phyloP scores from a whole-genome alignment of 2,329 filamentous ascomycete genomes.

The Botrytis medusae region DNA sequence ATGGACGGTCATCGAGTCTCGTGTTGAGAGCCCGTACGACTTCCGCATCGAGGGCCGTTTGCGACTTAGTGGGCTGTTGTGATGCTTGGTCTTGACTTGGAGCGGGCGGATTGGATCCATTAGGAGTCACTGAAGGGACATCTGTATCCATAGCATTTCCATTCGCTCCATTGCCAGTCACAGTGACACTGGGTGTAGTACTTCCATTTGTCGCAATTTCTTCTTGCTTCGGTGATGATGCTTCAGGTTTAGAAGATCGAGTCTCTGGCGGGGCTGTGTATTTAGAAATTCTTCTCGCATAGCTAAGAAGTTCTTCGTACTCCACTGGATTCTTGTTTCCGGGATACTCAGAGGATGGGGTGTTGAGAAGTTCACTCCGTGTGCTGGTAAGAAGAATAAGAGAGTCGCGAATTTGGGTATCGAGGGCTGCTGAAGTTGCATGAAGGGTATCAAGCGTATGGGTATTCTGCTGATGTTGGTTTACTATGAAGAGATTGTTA shows the following conservation, averaged over 20 bases:
- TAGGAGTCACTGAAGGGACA: conserved; percentile 20
- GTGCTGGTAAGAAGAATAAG: conserved; percentile 68
- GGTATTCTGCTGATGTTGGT: conserved; percentile 74
- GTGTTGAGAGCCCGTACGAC: conserved; percentile 51
- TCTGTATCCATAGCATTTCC: conserved; percentile 30
- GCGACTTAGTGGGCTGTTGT: conserved; percentile 29
- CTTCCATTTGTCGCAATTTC: conserved; percentile 34
- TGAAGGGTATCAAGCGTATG: conserved; percentile 68
- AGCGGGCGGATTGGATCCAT: neutral
- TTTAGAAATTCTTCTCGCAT: conserved; percentile 76
- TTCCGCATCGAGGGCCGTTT: conserved; percentile 39
- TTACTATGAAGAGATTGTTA: conserved; percentile 49
- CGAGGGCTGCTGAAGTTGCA: conserved; percentile 61
- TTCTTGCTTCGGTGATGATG: conserved; percentile 4
- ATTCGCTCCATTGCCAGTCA: conserved; percentile 18
- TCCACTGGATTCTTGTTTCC: conserved; percentile 55
- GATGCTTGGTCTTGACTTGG: conserved; percentile 23
- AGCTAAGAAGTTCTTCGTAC: conserved; percentile 72
- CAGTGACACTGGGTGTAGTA: conserved; percentile 30
- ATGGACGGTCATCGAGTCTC: conserved; percentile 52
- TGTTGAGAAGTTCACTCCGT: conserved; percentile 69
- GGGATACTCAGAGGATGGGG: conserved; percentile 57
- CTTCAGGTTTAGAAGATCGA: conserved; percentile 13
- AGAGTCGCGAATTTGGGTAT: conserved; percentile 70
- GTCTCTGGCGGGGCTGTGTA: conserved; percentile 64